Percentiles rank a stretch among this genome's conserved stretches.
Conservation (phyloP, 2,329 filamentous ascomycete species). For the Pseudogymnoascus sp. region DNA sequence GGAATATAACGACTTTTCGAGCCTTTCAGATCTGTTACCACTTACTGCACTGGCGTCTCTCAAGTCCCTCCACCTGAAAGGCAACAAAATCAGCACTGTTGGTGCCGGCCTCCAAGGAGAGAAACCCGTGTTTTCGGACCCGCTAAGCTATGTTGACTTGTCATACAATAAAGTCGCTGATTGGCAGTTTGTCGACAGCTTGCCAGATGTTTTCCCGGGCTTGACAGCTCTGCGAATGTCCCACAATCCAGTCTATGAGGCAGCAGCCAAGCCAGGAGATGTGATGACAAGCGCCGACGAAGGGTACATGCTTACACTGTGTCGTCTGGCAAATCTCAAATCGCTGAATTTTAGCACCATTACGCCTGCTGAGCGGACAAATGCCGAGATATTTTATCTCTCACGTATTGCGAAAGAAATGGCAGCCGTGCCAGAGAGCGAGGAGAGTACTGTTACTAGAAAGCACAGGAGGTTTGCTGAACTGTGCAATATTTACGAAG, state of each 20-base stretch:
- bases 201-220: constrained; percentile 61
- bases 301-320: constrained; percentile 80
- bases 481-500: constrained; percentile 68
- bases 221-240: constrained; percentile 68
- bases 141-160: constrained; percentile 52
- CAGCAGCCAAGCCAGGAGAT: constrained; percentile 30
- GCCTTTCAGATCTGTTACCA: constrained; percentile 46
- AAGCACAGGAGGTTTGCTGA: constrained; percentile 64
- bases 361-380: constrained; percentile 63
- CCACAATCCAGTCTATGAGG: constrained; percentile 71
- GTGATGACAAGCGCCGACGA: constrained; percentile 57
- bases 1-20: constrained; percentile 61
- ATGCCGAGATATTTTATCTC: constrained; percentile 91
- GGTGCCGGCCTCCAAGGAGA: not conserved
- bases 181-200: constrained; percentile 66
- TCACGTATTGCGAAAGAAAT: constrained; percentile 73
- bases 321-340: constrained; percentile 58
- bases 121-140: constrained; percentile 17
- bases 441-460: constrained; percentile 46
- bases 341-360: constrained; percentile 68
- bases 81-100: constrained; percentile 52
- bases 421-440: constrained; percentile 44
- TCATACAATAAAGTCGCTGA: constrained; percentile 60
- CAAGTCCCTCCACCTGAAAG: constrained; percentile 61
- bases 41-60: constrained; percentile 44